Evolutionary conservation across 306 rosid species (phyloP).

Genomic region (Sophora flavescens): DNA sequence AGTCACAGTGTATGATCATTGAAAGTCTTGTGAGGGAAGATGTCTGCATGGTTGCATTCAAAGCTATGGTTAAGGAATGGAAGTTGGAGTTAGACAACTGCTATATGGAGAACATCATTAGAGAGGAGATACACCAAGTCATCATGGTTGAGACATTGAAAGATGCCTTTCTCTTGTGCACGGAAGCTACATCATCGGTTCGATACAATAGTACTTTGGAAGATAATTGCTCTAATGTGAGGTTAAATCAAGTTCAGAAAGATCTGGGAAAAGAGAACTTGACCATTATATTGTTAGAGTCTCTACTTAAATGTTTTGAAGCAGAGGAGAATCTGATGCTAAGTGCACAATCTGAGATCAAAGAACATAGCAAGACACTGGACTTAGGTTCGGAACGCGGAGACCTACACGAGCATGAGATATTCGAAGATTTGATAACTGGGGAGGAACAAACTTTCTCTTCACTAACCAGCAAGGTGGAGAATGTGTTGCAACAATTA

Average conservation of each 20-base stretch:
- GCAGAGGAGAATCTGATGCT: constrained; percentile 58
- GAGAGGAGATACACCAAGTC: constrained; percentile 54
- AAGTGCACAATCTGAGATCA: constrained; percentile 53
- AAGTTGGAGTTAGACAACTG: constrained; percentile 45
- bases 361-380: constrained; percentile 49
- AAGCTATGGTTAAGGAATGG: constrained; percentile 61
- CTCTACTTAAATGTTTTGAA: constrained; percentile 54
- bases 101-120: constrained; percentile 47
- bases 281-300: constrained; percentile 47
- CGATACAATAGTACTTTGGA: constrained; percentile 39
- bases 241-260: constrained; percentile 32
- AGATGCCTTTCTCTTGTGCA: constrained; percentile 40
- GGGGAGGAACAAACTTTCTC: constrained; percentile 56
- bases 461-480: constrained; percentile 61
- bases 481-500: constrained; percentile 61
- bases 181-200: constrained; percentile 40
- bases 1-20: neutral
- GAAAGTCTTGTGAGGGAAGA: constrained; percentile 59
- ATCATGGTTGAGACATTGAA: constrained; percentile 53
- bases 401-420: constrained; percentile 51
- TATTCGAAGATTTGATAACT: constrained; percentile 50
- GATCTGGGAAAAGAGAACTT: constrained; percentile 46
- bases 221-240: constrained; percentile 14
- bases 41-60: constrained; percentile 53
- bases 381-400: constrained; percentile 62